These are phyloP conservation scores for Oryza nivara DNA, from an alignment of 176 grass and related monocot genomes.

Conservation along the genomic window DNA sequence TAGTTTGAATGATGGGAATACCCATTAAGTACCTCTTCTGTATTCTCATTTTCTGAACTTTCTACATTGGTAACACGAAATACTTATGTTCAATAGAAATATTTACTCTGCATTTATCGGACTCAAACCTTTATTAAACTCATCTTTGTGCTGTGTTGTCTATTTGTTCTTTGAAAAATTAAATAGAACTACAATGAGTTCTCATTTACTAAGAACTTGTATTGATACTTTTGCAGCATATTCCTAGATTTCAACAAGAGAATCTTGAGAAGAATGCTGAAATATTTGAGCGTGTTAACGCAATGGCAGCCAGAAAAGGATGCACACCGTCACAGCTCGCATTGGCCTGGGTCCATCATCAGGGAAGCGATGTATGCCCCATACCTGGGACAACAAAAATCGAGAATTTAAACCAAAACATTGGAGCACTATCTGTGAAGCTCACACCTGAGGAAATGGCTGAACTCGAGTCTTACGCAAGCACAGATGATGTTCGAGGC, in stretches of 20 bases:
- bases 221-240: not conserved
- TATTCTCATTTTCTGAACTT: not conserved
- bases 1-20: not conserved
- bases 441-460: conserved; percentile 47
- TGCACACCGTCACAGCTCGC: conserved; percentile 67
- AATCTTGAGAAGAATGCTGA: conserved; percentile 48
- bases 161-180: not conserved
- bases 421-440: conserved; percentile 45
- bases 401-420: conserved; percentile 45
- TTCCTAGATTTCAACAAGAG: conserved; percentile 42
- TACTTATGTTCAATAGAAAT: not conserved
- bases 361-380: conserved; percentile 51
- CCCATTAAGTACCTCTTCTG: not conserved
- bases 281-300: conserved; percentile 42
- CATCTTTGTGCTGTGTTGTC: not conserved
- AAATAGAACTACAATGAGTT: not conserved
- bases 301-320: conserved; percentile 46
- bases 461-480: conserved; percentile 43
- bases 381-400: conserved; percentile 65
- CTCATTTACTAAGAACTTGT: not conserved
- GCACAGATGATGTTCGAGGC: conserved; percentile 13
- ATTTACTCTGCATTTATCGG: not conserved
- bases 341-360: conserved; percentile 65
- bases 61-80: not conserved
- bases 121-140: not conserved